Base-by-base conservation (phyloP, 2,329 filamentous ascomycete genomes). In the Sclerotiophoma versabilis region DNA sequence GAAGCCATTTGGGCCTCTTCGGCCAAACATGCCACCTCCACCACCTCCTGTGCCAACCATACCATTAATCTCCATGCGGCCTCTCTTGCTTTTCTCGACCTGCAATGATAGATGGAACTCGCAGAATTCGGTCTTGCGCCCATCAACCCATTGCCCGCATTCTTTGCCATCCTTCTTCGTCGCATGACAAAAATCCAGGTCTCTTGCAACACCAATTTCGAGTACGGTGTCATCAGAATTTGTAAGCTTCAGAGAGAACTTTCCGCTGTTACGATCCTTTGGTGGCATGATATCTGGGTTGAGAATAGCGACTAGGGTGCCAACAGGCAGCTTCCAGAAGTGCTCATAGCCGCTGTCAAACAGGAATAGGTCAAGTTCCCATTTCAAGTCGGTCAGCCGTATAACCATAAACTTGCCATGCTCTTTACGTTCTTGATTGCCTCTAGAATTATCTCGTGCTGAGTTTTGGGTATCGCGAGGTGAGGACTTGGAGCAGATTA, bases 231-330 rank as follows among this genome's bases (percentile, higher is more conserved):
- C 95, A 27, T 89, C 90, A 29, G 91, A 92, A 39, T 90, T 93
- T 56, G 89, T 90, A 59, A 99, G 84, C 12, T 92, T 90, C 4
- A 99, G 81, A 43, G 88, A 91, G 76, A 98, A 99, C 26, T 87
- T 86, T 22, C 92, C 92, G 0, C 90, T 93, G 59, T 93, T 90
- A 14, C 86, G 81, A 56, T 87, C 87, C 0, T 90, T 89, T 0
- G 93, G 93, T 3, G 93, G 92, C 87, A 99, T 91, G 64, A 98
- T 89, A 15, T 82, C 87, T 1, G 95, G 95, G 69, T 99, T 99
- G 25, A 99, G 81, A 22, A 99, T 90, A 5, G 93, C 95, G 50
- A 99, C 81, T 1, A 98, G 84, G 0, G 93, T 97, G n/a, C 95
- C 95, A 2, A 91, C 85, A 0, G 87, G 87, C n/a, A 98, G 80